Evolutionary conservation across 2,329 filamentous ascomycete species (phyloP).

Genomic region (Dryadomyces quercivorus): DNA sequence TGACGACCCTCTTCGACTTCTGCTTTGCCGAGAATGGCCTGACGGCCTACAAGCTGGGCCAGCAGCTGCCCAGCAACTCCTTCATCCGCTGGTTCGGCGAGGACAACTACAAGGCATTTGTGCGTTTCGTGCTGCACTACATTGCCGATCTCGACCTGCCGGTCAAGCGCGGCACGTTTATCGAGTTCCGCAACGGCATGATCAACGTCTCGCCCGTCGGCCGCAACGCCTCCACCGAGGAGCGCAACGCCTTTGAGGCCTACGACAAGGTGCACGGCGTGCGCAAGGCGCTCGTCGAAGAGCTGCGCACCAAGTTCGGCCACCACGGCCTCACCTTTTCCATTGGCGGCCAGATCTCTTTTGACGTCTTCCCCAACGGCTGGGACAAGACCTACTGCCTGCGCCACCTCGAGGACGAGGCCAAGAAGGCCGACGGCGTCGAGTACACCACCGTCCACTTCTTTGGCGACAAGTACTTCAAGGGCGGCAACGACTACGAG

Average conservation of each 20-base stretch:
- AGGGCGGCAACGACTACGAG: constrained; percentile 92
- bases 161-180: constrained; percentile 71
- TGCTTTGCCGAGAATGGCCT: constrained; percentile 96
- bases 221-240: constrained; percentile 68
- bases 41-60: constrained; percentile 75
- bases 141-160: constrained; percentile 75
- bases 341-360: constrained; percentile 95
- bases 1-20: constrained; percentile 88
- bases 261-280: constrained; percentile 72
- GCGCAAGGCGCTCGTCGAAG: constrained; percentile 62
- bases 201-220: constrained; percentile 76
- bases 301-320: constrained; percentile 68
- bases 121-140: constrained; percentile 67
- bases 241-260: constrained; percentile 70
- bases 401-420: constrained; percentile 72
- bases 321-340: constrained; percentile 81
- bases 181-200: constrained; percentile 89
- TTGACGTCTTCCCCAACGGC: constrained; percentile 90
- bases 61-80: constrained; percentile 61
- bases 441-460: constrained; percentile 87
- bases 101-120: constrained; percentile 64
- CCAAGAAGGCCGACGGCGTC: constrained; percentile 54
- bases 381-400: constrained; percentile 99
- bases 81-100: constrained; percentile 93
- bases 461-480: constrained; percentile 90